These are phyloP conservation scores for Mycena rebaudengoi DNA, from an alignment of 768 basidiomycete species.

Conservation along the genomic window DNA sequence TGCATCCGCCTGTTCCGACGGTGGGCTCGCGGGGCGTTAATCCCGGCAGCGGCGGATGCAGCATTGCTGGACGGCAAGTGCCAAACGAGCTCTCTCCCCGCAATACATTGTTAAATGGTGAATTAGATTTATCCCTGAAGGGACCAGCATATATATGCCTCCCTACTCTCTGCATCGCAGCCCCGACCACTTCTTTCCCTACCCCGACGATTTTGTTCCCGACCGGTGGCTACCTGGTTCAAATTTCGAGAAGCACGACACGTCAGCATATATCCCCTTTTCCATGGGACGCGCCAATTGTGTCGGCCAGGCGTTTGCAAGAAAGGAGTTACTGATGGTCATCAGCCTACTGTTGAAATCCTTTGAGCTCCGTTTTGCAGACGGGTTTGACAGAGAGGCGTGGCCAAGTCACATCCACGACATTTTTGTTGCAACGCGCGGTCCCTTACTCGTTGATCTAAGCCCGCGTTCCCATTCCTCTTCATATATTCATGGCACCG, in stretches of 20 bases:
- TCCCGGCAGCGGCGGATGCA: not conserved
- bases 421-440: constrained; percentile 44
- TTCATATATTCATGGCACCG: no score
- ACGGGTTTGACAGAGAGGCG: constrained; percentile 36
- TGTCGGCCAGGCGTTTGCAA: constrained; percentile 52
- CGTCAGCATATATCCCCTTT: constrained; percentile 51
- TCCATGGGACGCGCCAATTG: constrained; percentile 52
- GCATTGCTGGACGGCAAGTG: not conserved
- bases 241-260: constrained; percentile 29
- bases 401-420: constrained; percentile 48
- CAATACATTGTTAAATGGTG: not conserved
- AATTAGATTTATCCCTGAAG: constrained; percentile 54
- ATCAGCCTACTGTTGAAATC: constrained; percentile 44
- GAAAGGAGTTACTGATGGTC: constrained; percentile 50
- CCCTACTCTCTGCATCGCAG: constrained; percentile 55
- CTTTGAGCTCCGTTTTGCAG: constrained; percentile 47
- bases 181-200: constrained; percentile 56
- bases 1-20: constrained; percentile 57
- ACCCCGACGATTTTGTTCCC: constrained; percentile 53
- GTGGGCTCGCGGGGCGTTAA: constrained; percentile 44
- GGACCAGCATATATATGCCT: constrained; percentile 54
- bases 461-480: no score
- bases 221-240: constrained; percentile 45
- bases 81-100: not conserved
- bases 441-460: constrained; percentile 40